phyloP scores from a whole-genome alignment of 768 basidiomycete species.

The Russula ochroleuca region DNA sequence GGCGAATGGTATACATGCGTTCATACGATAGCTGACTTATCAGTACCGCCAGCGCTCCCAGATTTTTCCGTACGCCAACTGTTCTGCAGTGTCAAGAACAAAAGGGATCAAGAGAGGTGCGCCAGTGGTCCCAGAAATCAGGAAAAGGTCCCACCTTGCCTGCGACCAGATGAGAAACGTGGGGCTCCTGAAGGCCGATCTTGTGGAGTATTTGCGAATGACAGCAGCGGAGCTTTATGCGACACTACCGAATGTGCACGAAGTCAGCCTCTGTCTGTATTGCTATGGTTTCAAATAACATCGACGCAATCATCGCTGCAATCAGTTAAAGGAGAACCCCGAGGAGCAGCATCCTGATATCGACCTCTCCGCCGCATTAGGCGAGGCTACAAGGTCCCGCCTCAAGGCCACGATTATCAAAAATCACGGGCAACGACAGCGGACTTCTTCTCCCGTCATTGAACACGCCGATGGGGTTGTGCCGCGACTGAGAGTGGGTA shows the following conservation, averaged over 20 bases:
- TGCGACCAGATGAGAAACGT: not conserved
- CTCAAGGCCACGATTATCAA: not conserved
- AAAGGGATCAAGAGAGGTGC: not conserved
- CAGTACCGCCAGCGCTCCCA: not conserved
- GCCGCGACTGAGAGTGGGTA: not conserved
- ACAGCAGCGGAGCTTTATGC: not conserved
- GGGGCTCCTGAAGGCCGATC: not conserved
- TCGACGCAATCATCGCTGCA: not conserved
- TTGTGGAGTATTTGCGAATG: not conserved
- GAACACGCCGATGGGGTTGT: not conserved
- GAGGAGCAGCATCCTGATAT: not conserved
- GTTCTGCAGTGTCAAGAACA: not conserved
- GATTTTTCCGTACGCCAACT: not conserved
- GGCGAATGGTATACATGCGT: too few relatives aligned
- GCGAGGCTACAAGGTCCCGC: not conserved
- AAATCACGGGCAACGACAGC: not conserved
- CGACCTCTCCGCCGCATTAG: not conserved
- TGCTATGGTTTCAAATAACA: not conserved
- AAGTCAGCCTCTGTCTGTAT: not conserved
- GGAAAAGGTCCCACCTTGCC: not conserved
- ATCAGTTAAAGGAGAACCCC: not conserved
- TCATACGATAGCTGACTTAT: not conserved
- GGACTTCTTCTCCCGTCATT: not conserved
- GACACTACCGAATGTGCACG: not conserved
- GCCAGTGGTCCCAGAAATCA: not conserved